A percentile compares a stretch with the other conserved stretches of the same genome.
phyloP scores from a whole-genome alignment of 306 rosid genomes.

The Arachis hypogaea region DNA sequence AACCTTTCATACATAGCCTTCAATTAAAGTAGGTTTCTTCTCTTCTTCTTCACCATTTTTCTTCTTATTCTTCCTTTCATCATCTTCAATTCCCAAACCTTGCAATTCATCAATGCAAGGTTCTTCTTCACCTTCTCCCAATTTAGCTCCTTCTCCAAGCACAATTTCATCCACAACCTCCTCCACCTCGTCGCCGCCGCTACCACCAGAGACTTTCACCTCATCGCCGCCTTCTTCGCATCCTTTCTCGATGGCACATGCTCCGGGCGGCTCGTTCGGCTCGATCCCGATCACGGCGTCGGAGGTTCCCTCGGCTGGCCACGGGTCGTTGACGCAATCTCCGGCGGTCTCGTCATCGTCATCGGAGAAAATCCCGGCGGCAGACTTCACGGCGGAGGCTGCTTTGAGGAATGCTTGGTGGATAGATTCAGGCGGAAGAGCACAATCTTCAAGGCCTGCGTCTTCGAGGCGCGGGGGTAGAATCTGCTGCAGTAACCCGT shows the following conservation, averaged over 20 bases:
- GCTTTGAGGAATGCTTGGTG: too few relatives aligned
- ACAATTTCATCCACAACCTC: too few relatives aligned
- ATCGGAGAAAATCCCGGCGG: slow-evolving; percentile 33
- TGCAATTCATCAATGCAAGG: too few relatives aligned
- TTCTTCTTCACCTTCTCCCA: slow-evolving; percentile 37
- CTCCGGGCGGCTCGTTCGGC: too few relatives aligned
- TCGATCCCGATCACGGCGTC: slow-evolving; percentile 1
- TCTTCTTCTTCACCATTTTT: slow-evolving; percentile 30
- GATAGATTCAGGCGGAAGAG: too few relatives aligned
- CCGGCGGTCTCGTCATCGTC: slow-evolving; percentile 27
- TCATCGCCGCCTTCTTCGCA: too few relatives aligned
- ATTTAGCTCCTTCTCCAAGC: slow-evolving; percentile 41
- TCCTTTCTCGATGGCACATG: too few relatives aligned
- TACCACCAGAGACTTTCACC: too few relatives aligned
- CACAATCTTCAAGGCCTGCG: too few relatives aligned
- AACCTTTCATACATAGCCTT: slow-evolving; percentile 56
- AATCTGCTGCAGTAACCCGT: slow-evolving; percentile 52
- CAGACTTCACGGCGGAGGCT: too few relatives aligned
- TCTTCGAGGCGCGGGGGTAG: slow-evolving; percentile 59
- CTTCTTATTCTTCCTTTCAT: slow-evolving; percentile 31
- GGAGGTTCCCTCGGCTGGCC: slow-evolving; percentile 42
- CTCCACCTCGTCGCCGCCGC: too few relatives aligned
- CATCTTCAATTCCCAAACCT: slow-evolving; percentile 36
- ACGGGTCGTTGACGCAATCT: slow-evolving; percentile 53
- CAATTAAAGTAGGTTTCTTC: slow-evolving; percentile 57